Base-by-base conservation (phyloP, 1,284 basidiomycete genomes). In the Acaromyces ingoldii region DNA sequence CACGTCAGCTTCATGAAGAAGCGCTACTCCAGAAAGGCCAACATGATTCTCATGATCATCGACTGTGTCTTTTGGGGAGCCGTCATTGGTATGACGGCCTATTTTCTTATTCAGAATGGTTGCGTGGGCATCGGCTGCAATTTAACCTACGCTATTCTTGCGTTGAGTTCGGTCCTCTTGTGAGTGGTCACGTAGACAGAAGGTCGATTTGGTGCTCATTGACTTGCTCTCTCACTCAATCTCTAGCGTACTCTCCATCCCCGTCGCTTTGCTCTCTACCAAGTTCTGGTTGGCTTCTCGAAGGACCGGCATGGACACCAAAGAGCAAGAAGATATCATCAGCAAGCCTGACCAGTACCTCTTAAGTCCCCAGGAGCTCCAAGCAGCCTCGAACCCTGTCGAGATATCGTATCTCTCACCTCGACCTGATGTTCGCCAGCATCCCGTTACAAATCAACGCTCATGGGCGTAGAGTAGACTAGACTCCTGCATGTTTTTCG, bases 41-140 rank as follows among this genome's bases (percentile, higher is more conserved):
- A 40, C 17, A 40, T 40, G 38, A 40, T 40, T 40, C 38, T 40
- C 38, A 40, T 22, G 13, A 40, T 9, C 17, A 40, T 40, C 17
- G 38, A 40, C 17, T 40, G 21, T 40, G 38, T 40, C 38, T 40
- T 40, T 19, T 40, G 38, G 38, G 38, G 38, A 13, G 38, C 38
- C 17, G 38, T 40, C 17, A 40, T 40, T 40, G 38, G 38, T 7
- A 40, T 40, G 38, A 40, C 38, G 21, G 38, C 38, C 7, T 40
- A 40, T 25, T 40, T 40, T 40, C 38, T 19, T 22, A 19, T 40
- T 9, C 7, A 40, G 17, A 40, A 40, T 9, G 38, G 38, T 19
- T 40, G 38, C 17, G 17, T 40, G 21, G 38, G 38, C 7, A 40
- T 40, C 9, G 38, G 38, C 7, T 40, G 38, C 28, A 25, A 40